These are phyloP conservation scores for Phytomonas serpens DNA, from an alignment of 208 protist species.

Conservation along the genomic window DNA sequence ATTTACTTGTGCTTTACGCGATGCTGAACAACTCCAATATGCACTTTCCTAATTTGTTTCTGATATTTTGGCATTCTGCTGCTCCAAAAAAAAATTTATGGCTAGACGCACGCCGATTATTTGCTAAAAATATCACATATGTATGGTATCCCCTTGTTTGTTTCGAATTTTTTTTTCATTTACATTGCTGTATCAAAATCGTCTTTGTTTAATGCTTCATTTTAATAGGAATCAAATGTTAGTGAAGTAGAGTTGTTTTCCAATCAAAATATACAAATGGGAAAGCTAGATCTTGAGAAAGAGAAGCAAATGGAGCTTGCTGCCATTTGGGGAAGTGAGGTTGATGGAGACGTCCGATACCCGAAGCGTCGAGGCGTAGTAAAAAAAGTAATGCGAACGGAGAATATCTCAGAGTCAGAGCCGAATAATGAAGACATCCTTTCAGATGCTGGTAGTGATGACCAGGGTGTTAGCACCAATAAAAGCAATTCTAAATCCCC, in stretches of 20 bases:
- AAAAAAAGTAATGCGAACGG: slow-evolving; percentile 14
- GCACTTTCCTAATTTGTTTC: slow-evolving; percentile 5
- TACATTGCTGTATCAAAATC: not conserved
- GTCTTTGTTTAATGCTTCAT: not conserved
- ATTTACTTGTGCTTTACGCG: not conserved
- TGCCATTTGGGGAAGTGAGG: slow-evolving; percentile 80
- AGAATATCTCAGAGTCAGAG: slow-evolving; percentile 5
- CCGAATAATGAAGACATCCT: slow-evolving; percentile 30
- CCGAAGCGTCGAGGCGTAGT: slow-evolving; percentile 44
- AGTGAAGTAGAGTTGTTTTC: not conserved
- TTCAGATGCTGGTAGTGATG: slow-evolving; percentile 35
- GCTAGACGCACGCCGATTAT: not conserved
- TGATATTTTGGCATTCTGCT: slow-evolving; percentile 7
- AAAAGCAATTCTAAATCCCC: slow-evolving; percentile 20
- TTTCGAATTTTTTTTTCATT: not conserved
- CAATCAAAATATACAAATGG: slow-evolving; percentile 19
- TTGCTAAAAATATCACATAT: not conserved
- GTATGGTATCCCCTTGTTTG: not conserved
- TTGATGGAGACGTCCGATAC: slow-evolving; percentile 56
- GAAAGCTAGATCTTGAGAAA: slow-evolving; percentile 73
- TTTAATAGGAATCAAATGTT: not conserved
- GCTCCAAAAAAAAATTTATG: not conserved
- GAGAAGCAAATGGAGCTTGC: slow-evolving; percentile 79
- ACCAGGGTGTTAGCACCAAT: slow-evolving; percentile 24
- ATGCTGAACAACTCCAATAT: not conserved